phyloP scores from a whole-genome alignment of 2,329 filamentous ascomycete species.

The Clonostachys chloroleuca region DNA sequence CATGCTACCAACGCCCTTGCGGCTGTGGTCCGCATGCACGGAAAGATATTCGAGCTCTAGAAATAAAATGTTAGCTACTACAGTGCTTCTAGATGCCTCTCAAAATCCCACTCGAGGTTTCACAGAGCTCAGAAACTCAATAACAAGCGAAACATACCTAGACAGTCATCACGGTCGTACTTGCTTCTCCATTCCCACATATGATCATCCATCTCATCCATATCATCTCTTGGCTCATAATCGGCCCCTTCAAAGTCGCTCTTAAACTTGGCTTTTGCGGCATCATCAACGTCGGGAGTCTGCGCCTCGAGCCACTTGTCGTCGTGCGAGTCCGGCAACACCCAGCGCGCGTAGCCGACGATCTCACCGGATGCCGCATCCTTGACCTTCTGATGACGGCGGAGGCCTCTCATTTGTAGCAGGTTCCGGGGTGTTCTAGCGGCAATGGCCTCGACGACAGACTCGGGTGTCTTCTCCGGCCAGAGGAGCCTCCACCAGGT shows the following conservation, averaged over 20 bases:
- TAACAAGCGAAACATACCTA: too few species aligned
- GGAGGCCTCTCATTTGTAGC: background rate
- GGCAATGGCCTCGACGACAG: too few species aligned
- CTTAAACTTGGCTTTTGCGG: background rate
- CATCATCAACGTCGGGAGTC: background rate
- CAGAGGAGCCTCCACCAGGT: too few species aligned
- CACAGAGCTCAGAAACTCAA: too few species aligned
- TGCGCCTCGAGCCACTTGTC: background rate
- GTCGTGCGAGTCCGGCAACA: background rate
- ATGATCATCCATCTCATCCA: background rate
- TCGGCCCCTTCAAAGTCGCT: background rate
- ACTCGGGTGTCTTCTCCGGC: too few species aligned
- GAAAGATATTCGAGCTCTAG: too few species aligned
- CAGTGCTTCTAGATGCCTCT: too few species aligned
- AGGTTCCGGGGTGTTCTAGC: background rate
- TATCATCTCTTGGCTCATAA: background rate
- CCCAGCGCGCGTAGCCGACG: background rate
- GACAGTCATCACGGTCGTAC: too few species aligned
- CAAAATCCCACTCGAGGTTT: too few species aligned
- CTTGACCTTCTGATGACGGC: background rate
- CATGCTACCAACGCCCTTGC: too few species aligned
- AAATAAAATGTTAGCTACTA: too few species aligned
- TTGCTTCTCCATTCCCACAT: background rate
- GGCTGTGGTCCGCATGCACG: too few species aligned
- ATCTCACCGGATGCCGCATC: background rate